These are phyloP conservation scores for Claviceps pazoutovae DNA, from an alignment of 2,329 filamentous ascomycete genomes.

Conservation along the genomic window DNA sequence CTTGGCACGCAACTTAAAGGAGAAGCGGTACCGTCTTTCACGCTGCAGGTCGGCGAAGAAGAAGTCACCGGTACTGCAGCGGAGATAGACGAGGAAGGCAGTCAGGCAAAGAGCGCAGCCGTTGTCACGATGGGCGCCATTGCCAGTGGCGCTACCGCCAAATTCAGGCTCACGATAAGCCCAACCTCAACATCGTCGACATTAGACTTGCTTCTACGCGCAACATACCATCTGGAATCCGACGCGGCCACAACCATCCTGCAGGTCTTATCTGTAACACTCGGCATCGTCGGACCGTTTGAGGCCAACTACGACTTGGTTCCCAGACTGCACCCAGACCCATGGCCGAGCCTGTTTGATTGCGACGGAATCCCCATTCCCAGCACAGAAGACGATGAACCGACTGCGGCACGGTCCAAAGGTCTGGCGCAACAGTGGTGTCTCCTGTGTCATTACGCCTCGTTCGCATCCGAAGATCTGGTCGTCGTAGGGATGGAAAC, in stretches of 20 bases:
- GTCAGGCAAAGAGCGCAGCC: slow-evolving; percentile 18
- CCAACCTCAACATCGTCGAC: slow-evolving; percentile 35
- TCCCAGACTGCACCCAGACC: slow-evolving; percentile 60
- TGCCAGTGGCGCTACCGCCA: slow-evolving; percentile 27
- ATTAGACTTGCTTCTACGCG: slow-evolving; percentile 58
- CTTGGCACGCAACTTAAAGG: slow-evolving; percentile 57
- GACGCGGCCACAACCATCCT: slow-evolving; percentile 71
- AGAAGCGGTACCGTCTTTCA: slow-evolving; percentile 33
- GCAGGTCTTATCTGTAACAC: slow-evolving; percentile 53
- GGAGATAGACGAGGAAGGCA: slow-evolving; percentile 26
- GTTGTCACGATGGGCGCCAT: slow-evolving; percentile 34
- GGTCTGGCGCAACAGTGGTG: slow-evolving; percentile 75
- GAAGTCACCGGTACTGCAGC: slow-evolving; percentile 13
- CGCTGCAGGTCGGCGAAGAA: slow-evolving; percentile 23
- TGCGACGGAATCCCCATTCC: slow-evolving; percentile 34
- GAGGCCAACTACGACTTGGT: slow-evolving; percentile 83
- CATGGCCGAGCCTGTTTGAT: slow-evolving; percentile 82
- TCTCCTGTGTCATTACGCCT: slow-evolving; percentile 58
- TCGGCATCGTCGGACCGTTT: slow-evolving; percentile 71
- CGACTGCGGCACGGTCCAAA: slow-evolving; percentile 16
- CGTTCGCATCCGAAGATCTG: slow-evolving; percentile 62
- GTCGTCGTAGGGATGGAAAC: slow-evolving; percentile 49
- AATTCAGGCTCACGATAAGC: slow-evolving; percentile 33
- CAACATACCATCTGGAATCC: slow-evolving; percentile 64
- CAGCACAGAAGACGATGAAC: slow-evolving; percentile 15